These are phyloP conservation scores for Scedosporium aurantiacum DNA, from an alignment of 2,329 filamentous ascomycete genomes.

Conservation along the genomic window DNA sequence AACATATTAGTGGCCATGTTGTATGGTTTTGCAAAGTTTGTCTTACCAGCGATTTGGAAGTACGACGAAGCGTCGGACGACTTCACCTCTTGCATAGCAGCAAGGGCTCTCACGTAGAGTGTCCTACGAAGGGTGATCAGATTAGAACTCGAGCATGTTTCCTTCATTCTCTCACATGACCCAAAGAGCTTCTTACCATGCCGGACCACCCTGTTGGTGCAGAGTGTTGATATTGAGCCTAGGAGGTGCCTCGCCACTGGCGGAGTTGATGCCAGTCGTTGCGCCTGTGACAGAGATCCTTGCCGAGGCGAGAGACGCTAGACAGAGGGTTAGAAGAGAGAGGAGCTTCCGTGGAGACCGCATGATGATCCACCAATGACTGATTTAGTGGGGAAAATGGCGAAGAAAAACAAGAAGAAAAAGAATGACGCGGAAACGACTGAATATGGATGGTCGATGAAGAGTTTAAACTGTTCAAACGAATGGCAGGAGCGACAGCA, in stretches of 20 bases:
- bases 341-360: background rate
- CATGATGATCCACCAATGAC: background rate
- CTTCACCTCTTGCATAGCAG: slow-evolving; percentile 28
- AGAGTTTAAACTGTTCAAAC: background rate
- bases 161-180: background rate
- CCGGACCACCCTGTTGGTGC: slow-evolving; percentile 26
- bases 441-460: background rate
- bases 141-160: background rate
- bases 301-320: slow-evolving; percentile 1
- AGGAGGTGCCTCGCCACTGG: slow-evolving; percentile 28
- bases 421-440: background rate
- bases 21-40: slow-evolving; percentile 5
- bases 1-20: background rate
- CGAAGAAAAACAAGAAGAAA: background rate
- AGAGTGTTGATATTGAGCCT: slow-evolving; percentile 38
- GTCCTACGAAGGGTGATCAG: slow-evolving; percentile 24
- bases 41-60: slow-evolving; percentile 36
- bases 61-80: slow-evolving; percentile 34
- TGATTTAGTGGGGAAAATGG: background rate
- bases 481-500: background rate
- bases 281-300: slow-evolving; percentile 25
- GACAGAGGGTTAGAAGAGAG: background rate
- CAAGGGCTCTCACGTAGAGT: slow-evolving; percentile 36
- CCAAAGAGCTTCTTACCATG: slow-evolving; percentile 25
- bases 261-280: slow-evolving; percentile 21